Conservation (phyloP, 2,329 filamentous ascomycete species). For the Gaeumannomyces sp. region DNA sequence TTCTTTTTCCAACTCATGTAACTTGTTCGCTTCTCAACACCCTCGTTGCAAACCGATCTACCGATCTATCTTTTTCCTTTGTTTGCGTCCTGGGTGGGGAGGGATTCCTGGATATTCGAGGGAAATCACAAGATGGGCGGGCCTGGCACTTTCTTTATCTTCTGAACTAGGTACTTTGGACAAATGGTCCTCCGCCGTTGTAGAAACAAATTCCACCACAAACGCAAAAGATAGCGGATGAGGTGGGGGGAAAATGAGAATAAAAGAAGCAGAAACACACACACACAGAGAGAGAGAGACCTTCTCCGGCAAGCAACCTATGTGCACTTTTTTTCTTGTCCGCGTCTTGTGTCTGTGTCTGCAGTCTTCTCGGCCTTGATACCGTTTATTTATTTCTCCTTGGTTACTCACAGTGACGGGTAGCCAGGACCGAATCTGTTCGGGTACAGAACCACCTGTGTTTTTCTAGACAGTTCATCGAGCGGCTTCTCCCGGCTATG, state of each 20-base stretch:
- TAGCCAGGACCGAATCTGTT: neutral
- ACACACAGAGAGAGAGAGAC: neutral
- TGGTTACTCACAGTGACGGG: too few species aligned
- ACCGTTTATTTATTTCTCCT: neutral
- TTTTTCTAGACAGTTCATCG: too few species aligned
- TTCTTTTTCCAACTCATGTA: neutral
- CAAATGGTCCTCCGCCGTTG: neutral
- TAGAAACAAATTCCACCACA: neutral
- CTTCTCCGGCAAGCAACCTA: neutral
- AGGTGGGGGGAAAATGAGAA: neutral
- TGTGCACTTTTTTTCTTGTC: neutral
- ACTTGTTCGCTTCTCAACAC: conserved; percentile 1
- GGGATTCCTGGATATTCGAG: neutral
- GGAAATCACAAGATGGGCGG: neutral
- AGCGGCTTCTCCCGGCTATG: too few species aligned
- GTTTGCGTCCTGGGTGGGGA: neutral
- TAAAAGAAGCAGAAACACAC: neutral
- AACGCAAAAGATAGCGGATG: neutral
- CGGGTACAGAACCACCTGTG: too few species aligned
- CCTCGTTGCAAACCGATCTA: neutral
- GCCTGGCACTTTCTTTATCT: too few species aligned
- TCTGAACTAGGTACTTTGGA: neutral
- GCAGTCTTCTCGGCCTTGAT: neutral
- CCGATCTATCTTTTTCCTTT: conserved; percentile 2
- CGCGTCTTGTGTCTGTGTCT: neutral